Percentiles rank a stretch among this genome's conserved stretches.
Evolutionary conservation across 1,284 basidiomycete genomes (phyloP).

Genomic region (Athelia psychrophila): DNA sequence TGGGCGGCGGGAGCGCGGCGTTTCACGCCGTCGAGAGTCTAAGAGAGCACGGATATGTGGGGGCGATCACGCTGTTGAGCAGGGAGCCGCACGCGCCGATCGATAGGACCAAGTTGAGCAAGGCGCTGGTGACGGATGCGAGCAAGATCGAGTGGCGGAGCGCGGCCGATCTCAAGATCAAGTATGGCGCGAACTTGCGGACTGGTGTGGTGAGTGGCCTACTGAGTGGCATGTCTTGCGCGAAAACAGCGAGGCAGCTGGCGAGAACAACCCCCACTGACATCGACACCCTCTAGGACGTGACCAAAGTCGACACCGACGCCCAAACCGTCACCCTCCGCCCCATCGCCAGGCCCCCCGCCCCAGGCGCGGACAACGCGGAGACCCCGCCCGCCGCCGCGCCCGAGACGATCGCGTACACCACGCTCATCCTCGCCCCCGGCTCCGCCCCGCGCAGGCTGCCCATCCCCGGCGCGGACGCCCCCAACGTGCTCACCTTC

Average conservation of each 20-base stretch:
- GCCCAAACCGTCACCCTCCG: conserved; percentile 54
- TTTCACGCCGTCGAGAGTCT: conserved; percentile 83
- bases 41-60: conserved; percentile 80
- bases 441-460: conserved; percentile 69
- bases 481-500: conserved; percentile 80
- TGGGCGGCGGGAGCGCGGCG: conserved; percentile 85
- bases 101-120: conserved; percentile 91
- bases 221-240: too few species aligned
- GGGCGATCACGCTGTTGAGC: conserved; percentile 77
- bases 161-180: conserved; percentile 74
- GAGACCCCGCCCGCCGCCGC: too few species aligned
- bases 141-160: conserved; percentile 76
- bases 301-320: conserved; percentile 64
- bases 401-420: conserved; percentile 64
- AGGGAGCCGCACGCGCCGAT: conserved; percentile 84
- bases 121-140: conserved; percentile 78
- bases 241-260: too few species aligned
- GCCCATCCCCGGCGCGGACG: conserved; percentile 76
- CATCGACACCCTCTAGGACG: too few species aligned
- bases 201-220: conserved; percentile 52
- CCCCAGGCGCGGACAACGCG: too few species aligned
- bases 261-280: too few species aligned
- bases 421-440: conserved; percentile 71
- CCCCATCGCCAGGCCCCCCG: too few species aligned
- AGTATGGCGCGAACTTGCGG: conserved; percentile 77